A percentile compares a stretch with the other conserved stretches of the same genome.
Conservation (phyloP, 805 yeast genomes). For the Wickerhamomyces alni region DNA sequence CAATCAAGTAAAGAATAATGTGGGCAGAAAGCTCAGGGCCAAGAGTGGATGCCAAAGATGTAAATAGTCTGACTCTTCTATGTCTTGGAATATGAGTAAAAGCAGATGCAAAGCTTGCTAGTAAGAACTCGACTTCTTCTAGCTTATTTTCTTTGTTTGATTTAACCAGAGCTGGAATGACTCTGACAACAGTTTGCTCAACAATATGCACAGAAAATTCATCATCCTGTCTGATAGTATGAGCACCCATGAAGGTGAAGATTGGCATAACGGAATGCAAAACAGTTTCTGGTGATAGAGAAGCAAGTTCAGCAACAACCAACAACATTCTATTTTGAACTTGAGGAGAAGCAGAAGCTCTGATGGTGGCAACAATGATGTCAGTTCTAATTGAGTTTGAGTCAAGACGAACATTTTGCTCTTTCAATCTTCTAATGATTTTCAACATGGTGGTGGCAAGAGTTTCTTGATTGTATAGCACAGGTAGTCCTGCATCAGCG, state of each 20-base stretch:
- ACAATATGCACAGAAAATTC: slow-evolving; percentile 90
- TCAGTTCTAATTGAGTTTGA: slow-evolving; percentile 77
- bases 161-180: slow-evolving; percentile 81
- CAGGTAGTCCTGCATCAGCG: slow-evolving; percentile 87
- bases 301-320: slow-evolving; percentile 82
- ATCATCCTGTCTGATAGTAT: slow-evolving; percentile 93
- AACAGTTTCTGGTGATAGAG: slow-evolving; percentile 84
- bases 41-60: slow-evolving; percentile 70
- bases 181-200: slow-evolving; percentile 83
- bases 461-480: slow-evolving; percentile 85
- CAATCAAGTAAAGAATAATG: slow-evolving; percentile 68
- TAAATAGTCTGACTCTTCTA: slow-evolving; percentile 81
- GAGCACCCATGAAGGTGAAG: slow-evolving; percentile 98
- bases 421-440: slow-evolving; percentile 52
- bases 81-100: slow-evolving; percentile 95
- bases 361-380: slow-evolving; percentile 81
- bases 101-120: slow-evolving; percentile 90
- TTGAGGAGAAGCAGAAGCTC: slow-evolving; percentile 88
- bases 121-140: slow-evolving; percentile 75
- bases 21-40: slow-evolving; percentile 65
- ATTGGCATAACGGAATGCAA: slow-evolving; percentile 99
- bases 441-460: slow-evolving; percentile 80
- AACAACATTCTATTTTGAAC: slow-evolving; percentile 84
- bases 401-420: slow-evolving; percentile 37
- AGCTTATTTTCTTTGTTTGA: slow-evolving; percentile 33